Evolutionary conservation across 73 alveolate species (phyloP).

Genomic region (Stentor roeselii): DNA sequence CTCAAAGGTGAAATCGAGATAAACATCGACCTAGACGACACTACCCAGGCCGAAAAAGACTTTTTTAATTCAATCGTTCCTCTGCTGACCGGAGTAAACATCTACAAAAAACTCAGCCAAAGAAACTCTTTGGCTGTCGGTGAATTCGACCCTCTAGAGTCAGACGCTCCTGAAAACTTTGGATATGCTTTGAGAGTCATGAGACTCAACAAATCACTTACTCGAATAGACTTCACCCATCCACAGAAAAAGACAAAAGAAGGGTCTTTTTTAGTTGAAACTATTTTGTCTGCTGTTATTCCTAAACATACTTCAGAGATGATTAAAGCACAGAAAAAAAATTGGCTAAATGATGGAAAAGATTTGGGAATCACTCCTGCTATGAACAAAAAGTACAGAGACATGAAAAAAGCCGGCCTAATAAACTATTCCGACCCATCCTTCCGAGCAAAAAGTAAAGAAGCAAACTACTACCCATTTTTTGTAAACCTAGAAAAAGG

Average conservation of each 20-base stretch:
- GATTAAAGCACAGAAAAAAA: conserved; percentile 16
- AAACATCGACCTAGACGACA: neutral
- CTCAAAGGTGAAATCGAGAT: neutral
- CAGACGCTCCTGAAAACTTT: neutral
- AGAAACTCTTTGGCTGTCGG: conserved; percentile 11
- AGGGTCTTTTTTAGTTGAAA: neutral
- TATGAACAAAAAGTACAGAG: neutral
- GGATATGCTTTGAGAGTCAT: neutral
- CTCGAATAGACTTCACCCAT: neutral
- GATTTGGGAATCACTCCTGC: neutral
- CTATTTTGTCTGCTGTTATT: neutral
- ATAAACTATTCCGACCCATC: conserved; percentile 8
- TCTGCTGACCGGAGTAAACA: neutral
- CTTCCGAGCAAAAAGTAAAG: neutral
- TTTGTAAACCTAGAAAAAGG: conserved; percentile 12
- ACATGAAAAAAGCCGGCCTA: conserved; percentile 12
- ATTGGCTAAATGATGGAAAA: neutral
- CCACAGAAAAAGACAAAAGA: neutral
- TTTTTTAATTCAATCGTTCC: neutral
- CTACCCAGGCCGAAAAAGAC: neutral
- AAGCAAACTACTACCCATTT: neutral
- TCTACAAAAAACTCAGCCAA: conserved; percentile 2
- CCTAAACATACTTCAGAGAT: conserved; percentile 17
- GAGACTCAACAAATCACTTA: neutral
- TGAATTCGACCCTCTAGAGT: conserved; percentile 12